phyloP scores from a whole-genome alignment of 768 basidiomycete species.

The Filobasidium floriforme region DNA sequence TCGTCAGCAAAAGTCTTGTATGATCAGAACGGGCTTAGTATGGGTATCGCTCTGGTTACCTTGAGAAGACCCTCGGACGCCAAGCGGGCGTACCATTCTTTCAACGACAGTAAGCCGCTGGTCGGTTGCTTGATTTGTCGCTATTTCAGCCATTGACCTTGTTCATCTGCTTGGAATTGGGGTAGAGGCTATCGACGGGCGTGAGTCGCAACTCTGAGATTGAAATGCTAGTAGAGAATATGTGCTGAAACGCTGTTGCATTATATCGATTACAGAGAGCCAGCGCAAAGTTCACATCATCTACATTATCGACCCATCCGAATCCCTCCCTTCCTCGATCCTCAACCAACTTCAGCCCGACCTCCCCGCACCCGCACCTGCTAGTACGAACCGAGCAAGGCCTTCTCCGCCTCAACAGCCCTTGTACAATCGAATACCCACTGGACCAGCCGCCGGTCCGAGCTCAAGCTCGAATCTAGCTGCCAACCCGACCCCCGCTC shows the following conservation, averaged over 20 bases:
- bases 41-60: constrained; percentile 3
- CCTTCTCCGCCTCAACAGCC: not conserved
- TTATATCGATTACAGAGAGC: not conserved
- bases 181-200: constrained; percentile 4
- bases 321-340: not conserved
- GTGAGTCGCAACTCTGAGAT: not conserved
- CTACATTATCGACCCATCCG: constrained; percentile 6
- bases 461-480: not conserved
- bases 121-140: not conserved
- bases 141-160: not conserved
- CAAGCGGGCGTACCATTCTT: not conserved
- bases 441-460: not conserved
- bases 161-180: not conserved
- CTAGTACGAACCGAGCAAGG: not conserved
- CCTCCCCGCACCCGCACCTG: not conserved
- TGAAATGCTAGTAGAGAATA: not conserved
- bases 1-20: not conserved
- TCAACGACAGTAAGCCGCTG: not conserved
- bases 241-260: too few species aligned
- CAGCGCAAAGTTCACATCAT: constrained; percentile 10
- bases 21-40: not conserved
- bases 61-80: constrained; percentile 4
- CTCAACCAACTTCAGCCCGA: not conserved
- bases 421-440: constrained; percentile 8
- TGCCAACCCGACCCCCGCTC: not conserved